Evolutionary conservation across 2,329 filamentous ascomycete species (phyloP), one percentile per base, ranked within the genome.

Genomic region (Talaromyces sp.): DNA sequence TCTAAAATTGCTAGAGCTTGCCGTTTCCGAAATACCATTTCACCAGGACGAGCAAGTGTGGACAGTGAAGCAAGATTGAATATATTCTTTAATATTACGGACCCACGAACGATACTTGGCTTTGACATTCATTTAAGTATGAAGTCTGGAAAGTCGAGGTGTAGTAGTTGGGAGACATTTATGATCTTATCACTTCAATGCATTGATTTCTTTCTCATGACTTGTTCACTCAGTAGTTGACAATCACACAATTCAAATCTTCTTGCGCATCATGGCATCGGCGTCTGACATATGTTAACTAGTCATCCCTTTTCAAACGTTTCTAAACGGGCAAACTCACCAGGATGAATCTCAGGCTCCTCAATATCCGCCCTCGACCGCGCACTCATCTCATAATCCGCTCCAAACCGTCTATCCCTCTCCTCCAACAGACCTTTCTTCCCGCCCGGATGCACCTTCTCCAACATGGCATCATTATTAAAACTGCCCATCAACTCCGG

Each of bases 401-500:
- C 76, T 0, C 78, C 78, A 70, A 83, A 83, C 63, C 79, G 77
- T 67, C 69, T 58, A 71, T 87, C 81, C 61, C 84, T 73, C 28
- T 80, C 81, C 41, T 70, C 73, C 17, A 84, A 67, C 59, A 77
- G 67, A 57, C 67, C 65, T 40, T 71, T 65, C 48, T 75, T 70
- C 67, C 40, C 62, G 3, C 19, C 64, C 52, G 64, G 58, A 55
- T 65, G 48, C 3, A 65, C 64, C 59, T 62, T 39, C 46, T 64
- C 59, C 17, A 70, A 66, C 31, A 57, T 65, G 37, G 65, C 68
- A 33, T 69, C 63, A 15, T 67, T 64, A 2, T 62, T 69, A 62
- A 78, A 85, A 65, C 84, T 87, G 61, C 80, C 84, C 82, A 89
- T 87, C 63, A 88, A 71, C 71, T 85, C 73, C 57, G 86, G 84